phyloP scores from a whole-genome alignment of 2,329 filamentous ascomycete genomes.

The Fusarium algeriense region DNA sequence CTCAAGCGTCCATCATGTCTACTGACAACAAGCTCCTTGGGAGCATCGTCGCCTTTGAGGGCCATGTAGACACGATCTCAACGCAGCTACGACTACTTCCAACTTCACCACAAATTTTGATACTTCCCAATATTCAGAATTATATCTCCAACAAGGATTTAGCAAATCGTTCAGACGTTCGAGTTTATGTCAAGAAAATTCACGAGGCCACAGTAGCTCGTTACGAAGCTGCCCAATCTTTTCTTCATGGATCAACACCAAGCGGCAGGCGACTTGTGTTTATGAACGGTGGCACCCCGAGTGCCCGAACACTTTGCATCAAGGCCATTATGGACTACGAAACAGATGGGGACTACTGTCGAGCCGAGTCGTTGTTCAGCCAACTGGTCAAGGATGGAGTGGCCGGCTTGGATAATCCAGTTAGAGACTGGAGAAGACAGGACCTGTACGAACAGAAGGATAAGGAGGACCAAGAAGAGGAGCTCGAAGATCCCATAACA shows the following conservation, averaged over 20 bases:
- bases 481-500: conserved; percentile 62
- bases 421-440: conserved; percentile 38
- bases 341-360: conserved; percentile 61
- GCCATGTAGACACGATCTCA: conserved; percentile 64
- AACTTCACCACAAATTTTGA: conserved; percentile 67
- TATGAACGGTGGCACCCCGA: conserved; percentile 68
- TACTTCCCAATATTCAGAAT: conserved; percentile 65
- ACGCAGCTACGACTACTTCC: conserved; percentile 72
- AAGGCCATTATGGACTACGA: conserved; percentile 65
- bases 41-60: conserved; percentile 71
- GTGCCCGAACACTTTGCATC: conserved; percentile 67
- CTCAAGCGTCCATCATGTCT: conserved; percentile 43
- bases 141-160: conserved; percentile 56
- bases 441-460: conserved; percentile 38
- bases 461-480: conserved; percentile 31
- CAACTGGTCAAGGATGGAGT: conserved; percentile 64
- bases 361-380: conserved; percentile 65
- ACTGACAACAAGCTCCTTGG: conserved; percentile 52
- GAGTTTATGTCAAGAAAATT: conserved; percentile 60
- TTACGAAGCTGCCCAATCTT: conserved; percentile 62
- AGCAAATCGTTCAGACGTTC: conserved; percentile 48
- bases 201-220: conserved; percentile 64
- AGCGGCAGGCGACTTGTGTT: conserved; percentile 69
- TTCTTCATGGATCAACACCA: conserved; percentile 61
- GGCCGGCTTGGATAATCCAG: conserved; percentile 51